Base-by-base conservation (phyloP, 257 asterid genomes). In the Capsicum baccatum region DNA sequence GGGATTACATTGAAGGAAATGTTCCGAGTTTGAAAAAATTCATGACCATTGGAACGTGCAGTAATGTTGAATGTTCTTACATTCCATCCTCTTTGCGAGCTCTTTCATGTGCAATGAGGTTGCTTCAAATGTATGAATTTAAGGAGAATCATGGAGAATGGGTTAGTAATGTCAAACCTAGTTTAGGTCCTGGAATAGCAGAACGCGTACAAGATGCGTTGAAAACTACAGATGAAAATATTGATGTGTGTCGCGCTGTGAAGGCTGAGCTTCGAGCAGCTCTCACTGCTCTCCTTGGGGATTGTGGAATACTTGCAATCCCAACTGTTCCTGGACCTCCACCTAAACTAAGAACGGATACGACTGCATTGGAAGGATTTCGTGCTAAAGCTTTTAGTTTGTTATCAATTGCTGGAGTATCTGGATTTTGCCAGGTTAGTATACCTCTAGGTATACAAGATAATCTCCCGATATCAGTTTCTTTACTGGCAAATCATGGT, bases 351-450 rank as follows among this genome's bases (percentile, higher is more conserved):
- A 90, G 91, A 83, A 89, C 90, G 3, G 98, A 93, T 44, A 85
- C 98, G 9, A 86, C 88, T 55, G 26, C 91, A 9, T 83, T 93
- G 81, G 98, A 94, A 87, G 83, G 39, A 15, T 93, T 93, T 68
- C 97, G 98, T n/a, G 94, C 93, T 56, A 93, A 93, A 85, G 99
- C 98, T 55, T 94, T 94, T 83, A 88, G 98, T 80, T 87, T 96
- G 88, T 89, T 93, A 79, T 94, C 99, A 48, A 89, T 96, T 81
- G 97, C 97, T 50, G 98, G 98, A 84, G 92, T 94, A 54, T 96
- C 99, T 13, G 99, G 98, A 73, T 89, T 92, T 85, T 96, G 99
- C 84, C 97, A 95, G 99, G 99, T 95, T 19, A 94, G 92, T 91
- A 89, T 96, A 85, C 99, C 98, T 44, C 80, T 94, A 55, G 98